phyloP scores from a whole-genome alignment of 768 basidiomycete genomes.

The Amanita muscaria region DNA sequence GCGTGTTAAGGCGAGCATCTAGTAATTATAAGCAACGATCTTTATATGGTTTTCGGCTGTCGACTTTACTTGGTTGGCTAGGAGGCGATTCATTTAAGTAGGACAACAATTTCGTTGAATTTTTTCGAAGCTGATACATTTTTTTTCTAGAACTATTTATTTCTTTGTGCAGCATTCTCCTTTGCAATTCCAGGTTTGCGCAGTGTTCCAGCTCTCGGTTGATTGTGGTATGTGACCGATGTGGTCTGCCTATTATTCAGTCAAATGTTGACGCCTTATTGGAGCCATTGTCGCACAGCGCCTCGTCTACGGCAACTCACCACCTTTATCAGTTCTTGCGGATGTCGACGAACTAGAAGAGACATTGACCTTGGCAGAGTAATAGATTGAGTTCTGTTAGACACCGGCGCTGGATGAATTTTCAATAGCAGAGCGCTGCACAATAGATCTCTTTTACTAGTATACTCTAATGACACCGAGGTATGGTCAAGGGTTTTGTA shows the following conservation, averaged over 20 bases:
- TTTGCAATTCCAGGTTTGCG: slow-evolving; percentile 76
- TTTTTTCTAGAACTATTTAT: slow-evolving; percentile 60
- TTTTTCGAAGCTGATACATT: too few relatives aligned
- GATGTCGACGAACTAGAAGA: slow-evolving; percentile 69
- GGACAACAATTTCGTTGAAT: slow-evolving; percentile 5
- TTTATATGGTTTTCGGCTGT: slow-evolving; percentile 76
- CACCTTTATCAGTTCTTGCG: slow-evolving; percentile 42
- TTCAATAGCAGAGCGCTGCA: too few relatives aligned
- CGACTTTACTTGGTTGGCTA: slow-evolving; percentile 75
- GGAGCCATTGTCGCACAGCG: slow-evolving; percentile 68
- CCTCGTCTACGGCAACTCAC: slow-evolving; percentile 60
- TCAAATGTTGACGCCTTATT: slow-evolving; percentile 4
- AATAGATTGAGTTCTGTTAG: slow-evolving; percentile 27
- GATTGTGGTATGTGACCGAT: slow-evolving; percentile 51
- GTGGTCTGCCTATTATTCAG: slow-evolving; percentile 8
- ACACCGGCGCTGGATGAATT: too few relatives aligned
- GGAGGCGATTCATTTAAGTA: slow-evolving; percentile 85
- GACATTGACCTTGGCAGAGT: slow-evolving; percentile 58
- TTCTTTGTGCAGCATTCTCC: slow-evolving; percentile 70
- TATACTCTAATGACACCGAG: too few relatives aligned
- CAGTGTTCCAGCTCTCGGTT: slow-evolving; percentile 74
- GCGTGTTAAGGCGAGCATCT: slow-evolving; percentile 6
- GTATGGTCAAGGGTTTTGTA: too few relatives aligned
- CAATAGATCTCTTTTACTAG: too few relatives aligned
- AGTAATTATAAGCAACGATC: slow-evolving; percentile 78